phyloP scores from a whole-genome alignment of 2,329 filamentous ascomycete genomes.

The Penicillium sp. region DNA sequence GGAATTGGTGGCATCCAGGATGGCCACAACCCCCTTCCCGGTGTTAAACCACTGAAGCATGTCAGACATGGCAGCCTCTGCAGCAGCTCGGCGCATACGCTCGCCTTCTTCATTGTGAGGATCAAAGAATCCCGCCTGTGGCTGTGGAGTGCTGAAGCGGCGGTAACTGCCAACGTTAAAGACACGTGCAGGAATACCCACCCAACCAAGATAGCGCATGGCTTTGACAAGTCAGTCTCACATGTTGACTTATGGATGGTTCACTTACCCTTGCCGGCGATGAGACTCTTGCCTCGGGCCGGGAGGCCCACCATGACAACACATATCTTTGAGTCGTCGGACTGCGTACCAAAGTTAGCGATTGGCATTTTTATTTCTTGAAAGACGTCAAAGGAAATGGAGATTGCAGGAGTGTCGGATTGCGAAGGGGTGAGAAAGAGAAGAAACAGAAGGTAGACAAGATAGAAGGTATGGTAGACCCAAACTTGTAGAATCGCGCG shows the following conservation, averaged over 20 bases:
- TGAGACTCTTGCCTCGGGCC: conserved; percentile 93
- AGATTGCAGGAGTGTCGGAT: background rate
- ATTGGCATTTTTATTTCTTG: background rate
- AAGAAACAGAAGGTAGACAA: background rate
- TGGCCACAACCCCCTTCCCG: conserved; percentile 77
- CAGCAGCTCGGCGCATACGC: conserved; percentile 79
- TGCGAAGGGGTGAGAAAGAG: background rate
- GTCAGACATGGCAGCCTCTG: conserved; percentile 85
- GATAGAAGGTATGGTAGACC: background rate
- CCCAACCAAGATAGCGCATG: conserved; percentile 92
- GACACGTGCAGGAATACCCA: conserved; percentile 86
- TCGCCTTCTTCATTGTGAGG: conserved; percentile 86
- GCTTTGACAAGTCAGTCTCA: conserved; percentile 51
- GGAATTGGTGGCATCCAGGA: conserved; percentile 95
- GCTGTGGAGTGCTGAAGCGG: conserved; percentile 82
- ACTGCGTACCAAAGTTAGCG: conserved; percentile 67
- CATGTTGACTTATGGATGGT: background rate
- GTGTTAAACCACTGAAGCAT: conserved; percentile 90
- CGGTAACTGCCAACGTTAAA: conserved; percentile 99
- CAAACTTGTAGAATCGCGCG: background rate
- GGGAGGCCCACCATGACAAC: conserved; percentile 98
- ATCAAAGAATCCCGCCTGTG: conserved; percentile 93
- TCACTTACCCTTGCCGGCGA: conserved; percentile 87
- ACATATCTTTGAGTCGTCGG: conserved; percentile 93
- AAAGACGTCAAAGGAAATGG: background rate